These are phyloP conservation scores for Avena eriantha DNA, from an alignment of 176 grass and related monocot genomes.

Conservation along the genomic window DNA sequence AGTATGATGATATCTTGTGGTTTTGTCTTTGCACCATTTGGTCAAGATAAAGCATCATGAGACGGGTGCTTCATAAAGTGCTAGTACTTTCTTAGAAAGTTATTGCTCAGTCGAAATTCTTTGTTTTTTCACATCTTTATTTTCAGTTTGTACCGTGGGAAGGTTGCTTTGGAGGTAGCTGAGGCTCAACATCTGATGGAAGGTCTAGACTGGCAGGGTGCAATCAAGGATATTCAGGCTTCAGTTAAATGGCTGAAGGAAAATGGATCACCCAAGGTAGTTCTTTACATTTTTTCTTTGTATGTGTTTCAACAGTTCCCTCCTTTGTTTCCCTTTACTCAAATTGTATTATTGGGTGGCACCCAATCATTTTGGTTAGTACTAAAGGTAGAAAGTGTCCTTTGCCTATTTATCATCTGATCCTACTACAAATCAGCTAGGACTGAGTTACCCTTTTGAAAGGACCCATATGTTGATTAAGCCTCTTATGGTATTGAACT, in stretches of 20 bases:
- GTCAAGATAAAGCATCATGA: neutral
- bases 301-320: neutral
- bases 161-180: slow-evolving; percentile 83
- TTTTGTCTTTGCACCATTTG: slow-evolving; percentile 32
- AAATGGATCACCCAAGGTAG: slow-evolving; percentile 87
- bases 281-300: neutral
- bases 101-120: neutral
- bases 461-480: neutral
- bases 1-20: slow-evolving; percentile 53
- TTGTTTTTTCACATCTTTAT: neutral
- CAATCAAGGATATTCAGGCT: slow-evolving; percentile 88
- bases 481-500: slow-evolving; percentile 12
- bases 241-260: slow-evolving; percentile 97
- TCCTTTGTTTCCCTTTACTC: slow-evolving; percentile 1
- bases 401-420: neutral
- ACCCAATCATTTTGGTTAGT: neutral
- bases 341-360: slow-evolving; percentile 6
- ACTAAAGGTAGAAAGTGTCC: neutral
- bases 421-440: neutral
- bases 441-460: neutral
- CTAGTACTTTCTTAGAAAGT: neutral
- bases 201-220: slow-evolving; percentile 82
- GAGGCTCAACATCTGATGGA: slow-evolving; percentile 92
- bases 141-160: slow-evolving; percentile 90
- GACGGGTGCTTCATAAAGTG: slow-evolving; percentile 4